Percentiles rank a stretch among this genome's conserved stretches.
phyloP scores from a whole-genome alignment of 495 filamentous ascomycete species.

The Amorphotheca resinae region DNA sequence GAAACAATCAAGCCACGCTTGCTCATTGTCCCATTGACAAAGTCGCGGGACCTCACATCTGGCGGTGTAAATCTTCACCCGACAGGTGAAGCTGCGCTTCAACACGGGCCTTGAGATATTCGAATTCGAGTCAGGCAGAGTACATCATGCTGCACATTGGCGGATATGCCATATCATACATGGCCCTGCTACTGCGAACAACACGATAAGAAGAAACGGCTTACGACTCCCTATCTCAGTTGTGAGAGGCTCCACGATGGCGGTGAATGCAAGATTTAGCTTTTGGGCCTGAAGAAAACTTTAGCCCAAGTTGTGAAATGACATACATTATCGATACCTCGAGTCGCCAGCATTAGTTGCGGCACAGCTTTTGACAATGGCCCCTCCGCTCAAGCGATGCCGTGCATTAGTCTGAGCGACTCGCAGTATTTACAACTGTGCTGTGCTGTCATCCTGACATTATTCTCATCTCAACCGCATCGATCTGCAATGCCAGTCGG shows the following conservation, averaged over 20 bases:
- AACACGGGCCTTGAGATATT: too few relatives aligned
- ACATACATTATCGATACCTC: conserved; percentile 5
- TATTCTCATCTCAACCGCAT: conserved; percentile 4
- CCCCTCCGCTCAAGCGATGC: conserved; percentile 11
- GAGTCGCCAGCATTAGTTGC: conserved; percentile 7
- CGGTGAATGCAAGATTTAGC: conserved; percentile 9
- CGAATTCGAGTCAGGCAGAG: too few relatives aligned
- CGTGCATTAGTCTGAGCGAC: conserved; percentile 17
- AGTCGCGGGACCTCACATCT: conserved; percentile 11
- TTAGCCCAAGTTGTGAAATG: conserved; percentile 1
- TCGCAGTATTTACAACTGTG: conserved; percentile 1
- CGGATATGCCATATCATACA: too few relatives aligned
- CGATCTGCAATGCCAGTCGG: neutral
- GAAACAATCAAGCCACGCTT: conserved; percentile 8
- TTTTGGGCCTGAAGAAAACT: conserved; percentile 9
- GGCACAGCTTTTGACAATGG: conserved; percentile 1
- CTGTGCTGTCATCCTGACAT: conserved; percentile 17
- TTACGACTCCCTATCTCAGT: neutral
- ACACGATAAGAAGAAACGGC: neutral
- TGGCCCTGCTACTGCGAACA: too few relatives aligned
- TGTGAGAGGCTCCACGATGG: conserved; percentile 12
- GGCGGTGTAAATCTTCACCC: conserved; percentile 17
- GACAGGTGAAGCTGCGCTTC: conserved; percentile 10
- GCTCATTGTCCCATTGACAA: conserved; percentile 8
- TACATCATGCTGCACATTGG: too few relatives aligned